Percentiles rank a stretch among this genome's conserved stretches.
Evolutionary conservation across 2,329 filamentous ascomycete genomes (phyloP).

Genomic region (Gaeumannomyces tritici): DNA sequence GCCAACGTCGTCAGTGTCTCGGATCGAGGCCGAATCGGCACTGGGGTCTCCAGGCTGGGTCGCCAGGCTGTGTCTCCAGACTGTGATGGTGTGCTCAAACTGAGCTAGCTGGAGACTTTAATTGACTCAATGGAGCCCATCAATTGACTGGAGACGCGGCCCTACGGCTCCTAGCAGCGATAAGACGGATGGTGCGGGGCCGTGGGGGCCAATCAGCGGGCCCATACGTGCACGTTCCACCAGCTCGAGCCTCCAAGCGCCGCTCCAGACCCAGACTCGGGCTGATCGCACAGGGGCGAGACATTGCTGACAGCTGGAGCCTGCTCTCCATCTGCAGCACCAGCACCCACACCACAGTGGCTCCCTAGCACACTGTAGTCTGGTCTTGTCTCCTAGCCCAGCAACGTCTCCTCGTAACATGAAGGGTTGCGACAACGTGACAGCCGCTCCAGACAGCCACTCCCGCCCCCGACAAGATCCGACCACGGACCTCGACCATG

Average conservation of each 20-base stretch:
- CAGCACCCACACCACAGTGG: neutral
- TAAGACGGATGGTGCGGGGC: too few species aligned
- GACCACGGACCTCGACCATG: constrained; percentile 9
- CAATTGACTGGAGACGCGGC: too few species aligned
- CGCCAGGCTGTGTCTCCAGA: too few species aligned
- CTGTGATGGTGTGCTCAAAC: too few species aligned
- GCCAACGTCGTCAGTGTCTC: neutral
- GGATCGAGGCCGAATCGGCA: neutral
- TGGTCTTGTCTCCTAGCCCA: neutral
- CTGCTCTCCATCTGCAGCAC: too few species aligned
- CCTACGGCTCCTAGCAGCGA: neutral
- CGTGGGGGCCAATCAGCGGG: neutral
- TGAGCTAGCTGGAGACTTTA: too few species aligned
- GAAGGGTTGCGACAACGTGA: constrained; percentile 6
- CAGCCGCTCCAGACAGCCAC: constrained; percentile 4
- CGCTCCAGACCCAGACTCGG: too few species aligned
- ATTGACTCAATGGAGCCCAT: too few species aligned
- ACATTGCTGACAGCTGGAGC: too few species aligned
- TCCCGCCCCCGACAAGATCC: constrained; percentile 1
- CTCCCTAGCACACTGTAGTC: too few species aligned
- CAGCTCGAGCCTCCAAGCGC: too few species aligned
- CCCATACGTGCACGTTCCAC: neutral
- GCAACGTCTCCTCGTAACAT: constrained; percentile 1
- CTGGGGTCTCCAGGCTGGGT: neutral
- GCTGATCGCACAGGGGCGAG: too few species aligned